A percentile compares a stretch with the other conserved stretches of the same genome.
These are phyloP conservation scores for Quercus lobata DNA, from an alignment of 331 rosid genomes.

Conservation along the genomic window DNA sequence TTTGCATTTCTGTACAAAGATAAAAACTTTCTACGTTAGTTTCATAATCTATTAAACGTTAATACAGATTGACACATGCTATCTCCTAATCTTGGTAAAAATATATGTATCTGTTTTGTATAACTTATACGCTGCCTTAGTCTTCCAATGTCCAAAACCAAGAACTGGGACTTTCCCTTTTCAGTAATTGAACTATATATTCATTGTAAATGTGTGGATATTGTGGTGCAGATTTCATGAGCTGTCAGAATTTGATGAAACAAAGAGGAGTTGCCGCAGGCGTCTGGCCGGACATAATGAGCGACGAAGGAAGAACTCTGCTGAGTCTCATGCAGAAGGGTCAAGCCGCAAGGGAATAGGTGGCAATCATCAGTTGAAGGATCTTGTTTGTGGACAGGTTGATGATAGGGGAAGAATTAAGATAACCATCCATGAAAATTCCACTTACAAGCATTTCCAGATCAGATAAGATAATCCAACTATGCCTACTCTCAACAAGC, in stretches of 20 bases:
- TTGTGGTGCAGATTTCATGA: slow-evolving; percentile 57
- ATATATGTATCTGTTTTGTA: background rate
- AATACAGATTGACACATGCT: background rate
- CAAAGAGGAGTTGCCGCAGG: slow-evolving; percentile 67
- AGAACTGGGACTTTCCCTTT: background rate
- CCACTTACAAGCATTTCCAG: slow-evolving; percentile 36
- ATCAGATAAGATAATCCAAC: slow-evolving; percentile 31
- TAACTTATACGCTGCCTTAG: background rate
- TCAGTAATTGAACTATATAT: background rate
- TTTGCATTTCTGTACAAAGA: background rate
- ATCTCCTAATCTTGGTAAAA: background rate
- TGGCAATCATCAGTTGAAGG: slow-evolving; percentile 31
- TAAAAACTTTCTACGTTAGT: background rate
- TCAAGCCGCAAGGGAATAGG: slow-evolving; percentile 40
- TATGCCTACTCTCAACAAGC: background rate
- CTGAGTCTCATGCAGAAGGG: slow-evolving; percentile 52
- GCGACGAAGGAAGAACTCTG: slow-evolving; percentile 54
- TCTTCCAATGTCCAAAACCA: background rate
- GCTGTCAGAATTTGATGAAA: slow-evolving; percentile 58
- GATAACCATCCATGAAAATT: slow-evolving; percentile 42
- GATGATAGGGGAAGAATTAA: slow-evolving; percentile 49
- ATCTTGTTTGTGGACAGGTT: slow-evolving; percentile 35
- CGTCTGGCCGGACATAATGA: slow-evolving; percentile 74
- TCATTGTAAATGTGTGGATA: background rate
- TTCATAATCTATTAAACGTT: background rate